Evolutionary conservation across 2,329 filamentous ascomycete genomes (phyloP).

Genomic region (Thyridium curvatum): DNA sequence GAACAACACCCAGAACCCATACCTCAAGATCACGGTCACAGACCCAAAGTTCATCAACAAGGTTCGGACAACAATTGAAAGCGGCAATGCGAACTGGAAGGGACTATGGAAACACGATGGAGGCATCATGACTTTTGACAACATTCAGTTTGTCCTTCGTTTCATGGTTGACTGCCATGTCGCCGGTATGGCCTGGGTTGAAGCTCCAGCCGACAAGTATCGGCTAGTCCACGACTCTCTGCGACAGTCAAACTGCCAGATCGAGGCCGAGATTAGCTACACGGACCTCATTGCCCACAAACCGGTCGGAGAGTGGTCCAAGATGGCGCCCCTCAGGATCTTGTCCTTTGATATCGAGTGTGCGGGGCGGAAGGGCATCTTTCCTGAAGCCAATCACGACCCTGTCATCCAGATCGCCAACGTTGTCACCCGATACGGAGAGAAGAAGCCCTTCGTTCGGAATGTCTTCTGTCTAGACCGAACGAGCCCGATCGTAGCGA

Average conservation of each 20-base stretch:
- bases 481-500: slow-evolving; percentile 90
- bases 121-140: slow-evolving; percentile 88
- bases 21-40: slow-evolving; percentile 86
- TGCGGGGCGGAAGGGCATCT: slow-evolving; percentile 93
- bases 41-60: slow-evolving; percentile 80
- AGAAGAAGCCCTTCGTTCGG: slow-evolving; percentile 88
- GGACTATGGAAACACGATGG: slow-evolving; percentile 71
- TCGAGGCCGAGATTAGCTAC: slow-evolving; percentile 84
- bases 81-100: slow-evolving; percentile 78
- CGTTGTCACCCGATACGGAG: slow-evolving; percentile 88
- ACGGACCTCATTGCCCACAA: slow-evolving; percentile 79
- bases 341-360: slow-evolving; percentile 99
- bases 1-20: slow-evolving; percentile 86
- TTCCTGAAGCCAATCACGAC: slow-evolving; percentile 86
- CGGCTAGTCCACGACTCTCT: slow-evolving; percentile 58
- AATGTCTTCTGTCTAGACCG: slow-evolving; percentile 95
- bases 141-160: slow-evolving; percentile 85
- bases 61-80: slow-evolving; percentile 70
- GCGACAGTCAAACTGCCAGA: slow-evolving; percentile 89
- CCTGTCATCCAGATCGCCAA: slow-evolving; percentile 98
- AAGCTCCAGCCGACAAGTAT: slow-evolving; percentile 71
- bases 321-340: slow-evolving; percentile 90
- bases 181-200: slow-evolving; percentile 97
- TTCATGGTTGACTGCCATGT: slow-evolving; percentile 98
- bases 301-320: slow-evolving; percentile 90